These are phyloP conservation scores for Rhodamnia rubescens DNA, from an alignment of 345 rosid genomes.

Conservation along the genomic window DNA sequence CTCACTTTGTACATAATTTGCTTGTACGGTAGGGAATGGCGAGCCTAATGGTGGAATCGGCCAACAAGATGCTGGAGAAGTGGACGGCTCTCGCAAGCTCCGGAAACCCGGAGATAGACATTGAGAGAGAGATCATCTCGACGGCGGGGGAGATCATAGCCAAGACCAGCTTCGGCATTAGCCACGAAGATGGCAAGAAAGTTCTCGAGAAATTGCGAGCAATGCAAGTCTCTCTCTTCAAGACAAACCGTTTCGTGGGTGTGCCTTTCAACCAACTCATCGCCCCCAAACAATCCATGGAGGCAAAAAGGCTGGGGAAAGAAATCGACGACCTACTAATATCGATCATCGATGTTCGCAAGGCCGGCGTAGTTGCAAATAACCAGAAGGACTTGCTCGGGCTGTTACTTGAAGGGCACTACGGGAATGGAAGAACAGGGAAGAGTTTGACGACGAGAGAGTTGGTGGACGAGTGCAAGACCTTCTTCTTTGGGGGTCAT, in stretches of 20 bases:
- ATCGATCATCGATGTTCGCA: slow-evolving; percentile 43
- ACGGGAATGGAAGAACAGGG: slow-evolving; percentile 17
- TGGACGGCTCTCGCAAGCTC: slow-evolving; percentile 42
- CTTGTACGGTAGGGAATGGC: slow-evolving; percentile 44
- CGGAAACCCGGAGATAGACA: slow-evolving; percentile 45
- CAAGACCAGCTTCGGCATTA: slow-evolving; percentile 76
- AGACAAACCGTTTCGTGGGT: slow-evolving; percentile 72
- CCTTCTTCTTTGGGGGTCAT: slow-evolving; percentile 82
- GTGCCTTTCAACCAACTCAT: slow-evolving; percentile 61
- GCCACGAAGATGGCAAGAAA: slow-evolving; percentile 35
- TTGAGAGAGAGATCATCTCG: slow-evolving; percentile 55
- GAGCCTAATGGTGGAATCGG: slow-evolving; percentile 73
- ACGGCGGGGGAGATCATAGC: slow-evolving; percentile 85
- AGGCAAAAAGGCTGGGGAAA: slow-evolving; percentile 47
- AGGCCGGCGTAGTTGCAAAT: not conserved
- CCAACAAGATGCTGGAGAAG: slow-evolving; percentile 54
- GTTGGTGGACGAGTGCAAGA: slow-evolving; percentile 79
- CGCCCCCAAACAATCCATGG: slow-evolving; percentile 32
- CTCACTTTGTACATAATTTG: not conserved
- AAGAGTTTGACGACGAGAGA: slow-evolving; percentile 46
- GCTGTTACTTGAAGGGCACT: slow-evolving; percentile 27
- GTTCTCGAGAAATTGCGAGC: slow-evolving; percentile 59
- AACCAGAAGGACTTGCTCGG: slow-evolving; percentile 49
- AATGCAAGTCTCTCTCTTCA: slow-evolving; percentile 63
- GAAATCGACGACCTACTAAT: slow-evolving; percentile 63